These are phyloP conservation scores for Cladophialophora carrionii DNA, from an alignment of 2,329 filamentous ascomycete species.

Conservation along the genomic window DNA sequence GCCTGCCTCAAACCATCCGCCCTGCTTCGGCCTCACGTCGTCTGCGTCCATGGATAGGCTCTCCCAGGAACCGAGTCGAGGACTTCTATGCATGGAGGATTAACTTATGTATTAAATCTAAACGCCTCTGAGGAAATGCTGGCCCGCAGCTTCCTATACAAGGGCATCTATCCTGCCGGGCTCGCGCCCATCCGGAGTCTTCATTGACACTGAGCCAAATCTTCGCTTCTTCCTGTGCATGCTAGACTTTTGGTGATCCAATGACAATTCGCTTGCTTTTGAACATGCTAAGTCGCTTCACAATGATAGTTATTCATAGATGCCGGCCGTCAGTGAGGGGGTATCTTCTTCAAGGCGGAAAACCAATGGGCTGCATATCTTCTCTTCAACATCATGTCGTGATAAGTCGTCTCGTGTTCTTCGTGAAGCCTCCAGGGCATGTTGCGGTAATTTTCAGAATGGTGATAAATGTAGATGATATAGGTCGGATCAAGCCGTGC, in stretches of 20 bases:
- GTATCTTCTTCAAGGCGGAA: conserved; percentile 21
- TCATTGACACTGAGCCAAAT: conserved; percentile 11
- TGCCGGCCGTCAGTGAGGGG: conserved; percentile 14
- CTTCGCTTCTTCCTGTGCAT: conserved; percentile 1
- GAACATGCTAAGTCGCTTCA: conserved; percentile 14
- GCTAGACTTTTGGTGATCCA: conserved; percentile 11
- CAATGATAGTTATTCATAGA: conserved; percentile 12
- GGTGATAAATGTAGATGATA: conserved; percentile 2
- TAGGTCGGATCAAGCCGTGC: conserved; percentile 24
- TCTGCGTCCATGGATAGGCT: background rate
- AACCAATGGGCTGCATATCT: conserved; percentile 11
- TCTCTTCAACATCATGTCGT: conserved; percentile 16
- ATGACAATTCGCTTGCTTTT: conserved; percentile 11
- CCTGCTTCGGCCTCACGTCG: conserved; percentile 12
- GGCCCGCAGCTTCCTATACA: conserved; percentile 19
- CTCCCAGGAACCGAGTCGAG: background rate
- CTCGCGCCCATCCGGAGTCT: conserved; percentile 25
- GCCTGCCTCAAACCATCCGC: conserved; percentile 8
- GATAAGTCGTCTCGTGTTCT: conserved; percentile 14
- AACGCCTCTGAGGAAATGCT: conserved; percentile 2
- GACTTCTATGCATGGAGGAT: background rate
- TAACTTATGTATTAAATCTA: conserved; percentile 23
- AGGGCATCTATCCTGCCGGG: conserved; percentile 13
- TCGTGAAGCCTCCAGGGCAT: conserved; percentile 26
- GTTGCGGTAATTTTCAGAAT: conserved; percentile 1